A percentile compares a stretch with the other conserved stretches of the same genome.
These are phyloP conservation scores for Prosopis cineraria DNA, from an alignment of 306 rosid species.

Conservation along the genomic window DNA sequence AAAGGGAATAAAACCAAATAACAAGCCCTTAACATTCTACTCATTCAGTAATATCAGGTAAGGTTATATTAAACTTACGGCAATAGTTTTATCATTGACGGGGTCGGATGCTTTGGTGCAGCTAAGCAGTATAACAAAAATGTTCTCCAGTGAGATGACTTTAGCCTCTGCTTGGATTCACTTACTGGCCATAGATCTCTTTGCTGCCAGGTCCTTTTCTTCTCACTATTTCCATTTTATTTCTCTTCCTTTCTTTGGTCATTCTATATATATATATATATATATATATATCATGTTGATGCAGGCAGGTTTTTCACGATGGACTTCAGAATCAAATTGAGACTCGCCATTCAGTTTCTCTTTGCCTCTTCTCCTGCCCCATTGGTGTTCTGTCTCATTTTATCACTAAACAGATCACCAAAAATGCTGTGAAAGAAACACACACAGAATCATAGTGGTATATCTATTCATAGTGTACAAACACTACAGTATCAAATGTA, in stretches of 20 bases:
- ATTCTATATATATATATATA: too few species aligned
- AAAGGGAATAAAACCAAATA: too few species aligned
- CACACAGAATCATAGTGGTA: neutral
- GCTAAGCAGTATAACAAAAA: slow-evolving; percentile 70
- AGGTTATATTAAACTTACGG: too few species aligned
- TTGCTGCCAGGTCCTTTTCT: slow-evolving; percentile 76
- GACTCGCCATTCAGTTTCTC: slow-evolving; percentile 86
- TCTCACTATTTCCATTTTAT: neutral
- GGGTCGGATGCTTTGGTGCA: too few species aligned
- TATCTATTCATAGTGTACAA: too few species aligned
- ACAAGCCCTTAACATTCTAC: too few species aligned
- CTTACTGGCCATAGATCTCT: slow-evolving; percentile 77
- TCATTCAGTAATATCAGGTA: too few species aligned
- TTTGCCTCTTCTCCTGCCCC: slow-evolving; percentile 84
- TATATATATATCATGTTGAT: too few species aligned
- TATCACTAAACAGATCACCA: slow-evolving; percentile 66
- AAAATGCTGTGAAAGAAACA: slow-evolving; percentile 17
- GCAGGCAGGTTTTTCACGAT: slow-evolving; percentile 69
- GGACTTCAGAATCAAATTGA: slow-evolving; percentile 75
- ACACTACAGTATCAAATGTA: too few species aligned
- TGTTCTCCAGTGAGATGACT: slow-evolving; percentile 87
- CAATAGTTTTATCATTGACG: too few species aligned
- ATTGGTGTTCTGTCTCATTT: slow-evolving; percentile 75
- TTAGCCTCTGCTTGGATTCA: slow-evolving; percentile 96
- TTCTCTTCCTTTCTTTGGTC: neutral